A percentile compares a stretch with the other conserved stretches of the same genome.
Conservation (phyloP, 768 basidiomycete species). For the Gelatoporia subvermispora region DNA sequence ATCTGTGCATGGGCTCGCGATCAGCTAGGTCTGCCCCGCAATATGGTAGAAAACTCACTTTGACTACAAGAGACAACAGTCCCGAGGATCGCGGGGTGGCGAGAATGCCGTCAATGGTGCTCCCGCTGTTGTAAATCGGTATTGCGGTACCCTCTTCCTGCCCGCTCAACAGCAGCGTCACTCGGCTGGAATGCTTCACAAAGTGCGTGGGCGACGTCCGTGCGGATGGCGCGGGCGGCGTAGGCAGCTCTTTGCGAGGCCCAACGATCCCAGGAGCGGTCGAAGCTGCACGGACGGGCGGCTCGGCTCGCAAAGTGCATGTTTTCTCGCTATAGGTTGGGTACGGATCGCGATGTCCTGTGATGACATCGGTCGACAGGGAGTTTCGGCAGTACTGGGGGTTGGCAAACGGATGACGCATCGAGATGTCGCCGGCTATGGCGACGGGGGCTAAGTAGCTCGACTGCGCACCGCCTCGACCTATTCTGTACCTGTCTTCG, state of each 20-base stretch:
- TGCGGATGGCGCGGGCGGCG: not conserved
- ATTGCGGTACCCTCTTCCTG: slow-evolving; percentile 12
- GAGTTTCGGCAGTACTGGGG: slow-evolving; percentile 1
- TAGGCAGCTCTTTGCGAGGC: too few relatives aligned
- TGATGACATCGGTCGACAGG: not conserved
- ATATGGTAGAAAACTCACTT: slow-evolving; percentile 8
- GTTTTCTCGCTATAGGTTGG: not conserved
- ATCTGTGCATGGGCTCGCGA: slow-evolving; percentile 11
- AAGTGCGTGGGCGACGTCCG: slow-evolving; percentile 5
- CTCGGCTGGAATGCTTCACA: slow-evolving; percentile 19
- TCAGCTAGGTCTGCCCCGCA: not conserved
- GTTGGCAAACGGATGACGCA: slow-evolving; percentile 6
- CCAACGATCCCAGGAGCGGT: too few relatives aligned
- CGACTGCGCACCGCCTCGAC: too few relatives aligned
- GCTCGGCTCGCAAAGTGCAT: not conserved
- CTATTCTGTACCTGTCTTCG: too few relatives aligned
- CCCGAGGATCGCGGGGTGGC: slow-evolving; percentile 15
- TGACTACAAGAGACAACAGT: slow-evolving; percentile 16
- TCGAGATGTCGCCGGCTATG: not conserved
- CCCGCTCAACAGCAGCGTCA: slow-evolving; percentile 19
- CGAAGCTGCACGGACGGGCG: too few relatives aligned
- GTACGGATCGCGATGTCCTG: too few relatives aligned
- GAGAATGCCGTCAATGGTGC: slow-evolving; percentile 19
- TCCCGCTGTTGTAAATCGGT: slow-evolving; percentile 16
- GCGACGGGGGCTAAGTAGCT: too few relatives aligned